A percentile compares a stretch with the other conserved stretches of the same genome.
phyloP scores from a whole-genome alignment of 2,329 filamentous ascomycete species.

The Pseudocercospora musae region DNA sequence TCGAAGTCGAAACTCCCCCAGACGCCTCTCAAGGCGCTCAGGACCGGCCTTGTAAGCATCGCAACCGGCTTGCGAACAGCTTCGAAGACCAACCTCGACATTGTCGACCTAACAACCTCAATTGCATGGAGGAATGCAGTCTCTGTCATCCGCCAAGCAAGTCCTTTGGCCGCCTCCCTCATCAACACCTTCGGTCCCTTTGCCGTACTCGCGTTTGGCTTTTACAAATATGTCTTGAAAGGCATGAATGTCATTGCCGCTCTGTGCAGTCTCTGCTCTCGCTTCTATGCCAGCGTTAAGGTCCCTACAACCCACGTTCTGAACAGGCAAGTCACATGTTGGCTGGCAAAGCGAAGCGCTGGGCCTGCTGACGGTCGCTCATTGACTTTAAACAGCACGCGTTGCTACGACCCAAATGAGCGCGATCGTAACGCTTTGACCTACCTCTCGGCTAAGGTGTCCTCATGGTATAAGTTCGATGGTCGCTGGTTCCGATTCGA shows the following conservation, averaged over 20 bases:
- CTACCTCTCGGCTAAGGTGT: not conserved
- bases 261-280: conserved; percentile 29
- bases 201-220: conserved; percentile 10
- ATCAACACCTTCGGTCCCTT: conserved; percentile 10
- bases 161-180: conserved; percentile 32
- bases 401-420: not conserved
- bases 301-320: not conserved
- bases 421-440: not conserved
- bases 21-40: not conserved
- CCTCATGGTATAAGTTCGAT: not conserved
- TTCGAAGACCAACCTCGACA: not conserved
- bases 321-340: not conserved
- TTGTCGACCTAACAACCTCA: not conserved
- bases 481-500: not conserved
- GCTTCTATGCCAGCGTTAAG: conserved; percentile 33
- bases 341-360: not conserved
- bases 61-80: not conserved
- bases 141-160: not conserved
- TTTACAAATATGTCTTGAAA: conserved; percentile 12
- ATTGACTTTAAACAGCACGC: not conserved
- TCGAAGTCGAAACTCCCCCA: not conserved
- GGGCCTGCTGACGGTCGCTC: not conserved
- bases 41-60: not conserved
- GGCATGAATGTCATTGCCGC: not conserved
- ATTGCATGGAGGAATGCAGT: not conserved